Evolutionary conservation across 1,284 basidiomycete species (phyloP).

Genomic region (Fomitopsis pinicola): DNA sequence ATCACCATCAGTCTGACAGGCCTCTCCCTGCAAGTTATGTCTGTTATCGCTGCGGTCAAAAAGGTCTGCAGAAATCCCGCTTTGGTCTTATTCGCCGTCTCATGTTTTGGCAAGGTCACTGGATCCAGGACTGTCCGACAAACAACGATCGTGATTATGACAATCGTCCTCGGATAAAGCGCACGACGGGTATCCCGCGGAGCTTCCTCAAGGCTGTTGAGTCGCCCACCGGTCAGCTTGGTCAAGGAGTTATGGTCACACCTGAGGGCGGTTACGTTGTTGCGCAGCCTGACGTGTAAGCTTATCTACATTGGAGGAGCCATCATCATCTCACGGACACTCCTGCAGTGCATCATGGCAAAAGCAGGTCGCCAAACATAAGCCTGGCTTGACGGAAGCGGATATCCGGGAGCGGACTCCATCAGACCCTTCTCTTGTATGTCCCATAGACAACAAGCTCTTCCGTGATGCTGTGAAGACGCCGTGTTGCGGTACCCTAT

Average conservation of each 20-base stretch:
- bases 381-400: constrained; percentile 67
- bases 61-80: constrained; percentile 57
- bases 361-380: constrained; percentile 79
- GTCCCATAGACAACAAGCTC: constrained; percentile 87
- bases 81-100: constrained; percentile 7
- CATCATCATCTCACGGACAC: constrained; percentile 2
- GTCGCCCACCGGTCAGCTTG: constrained; percentile 68
- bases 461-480: constrained; percentile 88
- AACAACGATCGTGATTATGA: constrained; percentile 95
- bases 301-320: neutral
- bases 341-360: constrained; percentile 80
- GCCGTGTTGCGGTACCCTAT: constrained; percentile 73
- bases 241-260: constrained; percentile 91
- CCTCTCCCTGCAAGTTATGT: constrained; percentile 92
- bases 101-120: constrained; percentile 69
- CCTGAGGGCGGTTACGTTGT: constrained; percentile 96
- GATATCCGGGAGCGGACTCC: constrained; percentile 86
- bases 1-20: constrained; percentile 51
- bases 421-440: constrained; percentile 72
- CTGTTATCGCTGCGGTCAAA: constrained; percentile 98
- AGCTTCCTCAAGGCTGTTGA: constrained; percentile 97
- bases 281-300: constrained; percentile 89
- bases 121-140: constrained; percentile 99
- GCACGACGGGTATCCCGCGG: constrained; percentile 96
- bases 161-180: constrained; percentile 92